A percentile compares a stretch with the other conserved stretches of the same genome.
Evolutionary conservation across 2,329 filamentous ascomycete genomes (phyloP).

Genomic region (Hypoxylon sp.): DNA sequence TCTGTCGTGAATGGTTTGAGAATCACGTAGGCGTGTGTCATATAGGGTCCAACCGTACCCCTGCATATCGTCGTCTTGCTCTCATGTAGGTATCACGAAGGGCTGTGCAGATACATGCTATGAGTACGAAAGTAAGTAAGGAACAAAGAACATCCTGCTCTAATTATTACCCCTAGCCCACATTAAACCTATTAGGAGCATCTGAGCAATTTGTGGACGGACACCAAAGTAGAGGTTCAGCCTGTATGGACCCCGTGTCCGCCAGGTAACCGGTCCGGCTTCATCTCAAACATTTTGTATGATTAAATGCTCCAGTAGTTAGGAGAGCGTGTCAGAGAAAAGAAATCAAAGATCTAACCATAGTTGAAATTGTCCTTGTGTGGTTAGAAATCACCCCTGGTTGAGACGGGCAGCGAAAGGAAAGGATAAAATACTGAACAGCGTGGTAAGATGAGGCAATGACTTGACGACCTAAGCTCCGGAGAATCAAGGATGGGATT

Average conservation of each 20-base stretch:
- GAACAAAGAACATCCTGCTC: background rate
- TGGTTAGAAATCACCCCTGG: no score
- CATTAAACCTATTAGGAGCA: no score
- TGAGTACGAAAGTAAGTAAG: background rate
- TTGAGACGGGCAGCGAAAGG: no score
- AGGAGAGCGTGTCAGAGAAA: background rate
- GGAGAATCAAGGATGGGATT: no score
- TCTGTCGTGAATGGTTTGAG: background rate
- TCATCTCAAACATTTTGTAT: background rate
- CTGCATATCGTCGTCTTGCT: background rate
- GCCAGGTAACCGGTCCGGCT: background rate
- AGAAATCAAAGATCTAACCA: background rate
- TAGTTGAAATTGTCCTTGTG: no score
- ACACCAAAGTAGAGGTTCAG: background rate
- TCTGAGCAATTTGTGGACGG: background rate
- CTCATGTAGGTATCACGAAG: background rate
- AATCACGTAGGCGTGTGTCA: background rate
- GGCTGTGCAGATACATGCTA: background rate
- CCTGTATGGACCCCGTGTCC: background rate
- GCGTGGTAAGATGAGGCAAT: no score
- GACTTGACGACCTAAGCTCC: no score
- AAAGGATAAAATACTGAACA: no score
- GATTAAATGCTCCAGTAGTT: background rate
- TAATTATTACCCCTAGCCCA: no score
- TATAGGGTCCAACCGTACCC: background rate